Conservation (phyloP, 2,329 filamentous ascomycete species). For the Fonsecaea pedrosoi region DNA sequence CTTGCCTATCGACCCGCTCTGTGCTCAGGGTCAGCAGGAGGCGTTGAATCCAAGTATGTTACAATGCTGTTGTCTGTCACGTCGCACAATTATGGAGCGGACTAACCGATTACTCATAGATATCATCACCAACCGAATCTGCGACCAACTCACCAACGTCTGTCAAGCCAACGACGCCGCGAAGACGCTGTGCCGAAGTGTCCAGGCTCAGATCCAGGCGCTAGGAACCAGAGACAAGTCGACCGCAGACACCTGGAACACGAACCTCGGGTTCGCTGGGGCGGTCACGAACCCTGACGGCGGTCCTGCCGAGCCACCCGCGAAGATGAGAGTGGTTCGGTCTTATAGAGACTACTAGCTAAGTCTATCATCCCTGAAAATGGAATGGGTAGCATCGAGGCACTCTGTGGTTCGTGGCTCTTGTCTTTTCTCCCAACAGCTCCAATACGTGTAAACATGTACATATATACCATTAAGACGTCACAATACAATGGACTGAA, state of each 20-base stretch:
- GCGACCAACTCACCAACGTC: constrained; percentile 72
- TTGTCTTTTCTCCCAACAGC: no score
- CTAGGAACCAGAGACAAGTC: constrained; percentile 50
- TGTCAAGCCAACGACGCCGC: constrained; percentile 69
- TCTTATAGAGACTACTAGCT: constrained; percentile 1
- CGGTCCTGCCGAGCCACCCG: constrained; percentile 28
- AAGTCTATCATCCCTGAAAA: neutral
- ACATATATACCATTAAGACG: no score
- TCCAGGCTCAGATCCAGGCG: constrained; percentile 61
- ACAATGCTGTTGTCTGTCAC: constrained; percentile 51
- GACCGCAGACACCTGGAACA: constrained; percentile 53
- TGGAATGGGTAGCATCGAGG: neutral
- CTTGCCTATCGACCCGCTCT: constrained; percentile 68
- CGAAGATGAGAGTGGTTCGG: constrained; percentile 32
- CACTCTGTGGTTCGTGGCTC: neutral
- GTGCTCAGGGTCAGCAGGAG: constrained; percentile 68
- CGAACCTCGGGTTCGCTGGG: constrained; percentile 46
- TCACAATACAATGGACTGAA: no score
- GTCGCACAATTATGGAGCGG: neutral
- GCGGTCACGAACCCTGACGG: constrained; percentile 35
- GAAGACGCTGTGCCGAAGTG: constrained; percentile 59
- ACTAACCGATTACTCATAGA: constrained; percentile 44
- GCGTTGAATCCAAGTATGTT: constrained; percentile 67
- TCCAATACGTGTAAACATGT: no score
- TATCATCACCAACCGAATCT: constrained; percentile 76